Evolutionary conservation across 306 rosid species (phyloP).

Genomic region (Chamaecrista fasciculata): DNA sequence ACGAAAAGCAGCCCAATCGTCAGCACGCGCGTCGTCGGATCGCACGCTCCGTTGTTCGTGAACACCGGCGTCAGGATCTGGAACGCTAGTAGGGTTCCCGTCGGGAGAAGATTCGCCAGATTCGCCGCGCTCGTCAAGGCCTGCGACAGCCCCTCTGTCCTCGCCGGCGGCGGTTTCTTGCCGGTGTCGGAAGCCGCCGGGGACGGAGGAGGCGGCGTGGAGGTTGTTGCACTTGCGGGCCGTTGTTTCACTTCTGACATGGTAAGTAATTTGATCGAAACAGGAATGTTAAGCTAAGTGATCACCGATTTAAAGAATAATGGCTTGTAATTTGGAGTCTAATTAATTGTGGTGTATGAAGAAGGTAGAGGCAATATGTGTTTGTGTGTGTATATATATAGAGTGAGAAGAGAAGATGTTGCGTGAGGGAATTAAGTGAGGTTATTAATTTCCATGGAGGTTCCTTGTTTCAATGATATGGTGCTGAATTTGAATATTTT

Average conservation of each 20-base stretch:
- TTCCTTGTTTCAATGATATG: conserved; percentile 30
- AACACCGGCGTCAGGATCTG: conserved; percentile 64
- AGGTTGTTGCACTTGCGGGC: background rate
- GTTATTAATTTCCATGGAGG: conserved; percentile 21
- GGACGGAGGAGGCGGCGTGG: background rate
- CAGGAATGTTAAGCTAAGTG: too few species aligned
- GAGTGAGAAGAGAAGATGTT: too few species aligned
- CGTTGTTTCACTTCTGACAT: conserved; percentile 32
- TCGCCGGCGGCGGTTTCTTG: background rate
- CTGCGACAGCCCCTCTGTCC: conserved; percentile 43
- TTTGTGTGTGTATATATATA: too few species aligned
- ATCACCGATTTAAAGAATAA: too few species aligned
- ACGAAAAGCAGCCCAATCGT: conserved; percentile 37
- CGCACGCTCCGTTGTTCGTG: conserved; percentile 65
- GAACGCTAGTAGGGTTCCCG: conserved; percentile 67
- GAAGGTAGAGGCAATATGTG: too few species aligned
- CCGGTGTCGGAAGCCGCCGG: background rate
- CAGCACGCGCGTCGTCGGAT: conserved; percentile 48
- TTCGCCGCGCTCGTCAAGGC: conserved; percentile 54
- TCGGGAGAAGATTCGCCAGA: conserved; percentile 73
- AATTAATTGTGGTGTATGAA: too few species aligned
- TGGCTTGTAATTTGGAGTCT: too few species aligned
- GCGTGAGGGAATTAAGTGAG: too few species aligned
- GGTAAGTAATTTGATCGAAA: too few species aligned
- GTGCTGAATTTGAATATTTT: too few species aligned